A percentile compares a stretch with the other conserved stretches of the same genome.
Conservation (phyloP, 305 asterid genomes). For the Stenogyne calaminthoides region DNA sequence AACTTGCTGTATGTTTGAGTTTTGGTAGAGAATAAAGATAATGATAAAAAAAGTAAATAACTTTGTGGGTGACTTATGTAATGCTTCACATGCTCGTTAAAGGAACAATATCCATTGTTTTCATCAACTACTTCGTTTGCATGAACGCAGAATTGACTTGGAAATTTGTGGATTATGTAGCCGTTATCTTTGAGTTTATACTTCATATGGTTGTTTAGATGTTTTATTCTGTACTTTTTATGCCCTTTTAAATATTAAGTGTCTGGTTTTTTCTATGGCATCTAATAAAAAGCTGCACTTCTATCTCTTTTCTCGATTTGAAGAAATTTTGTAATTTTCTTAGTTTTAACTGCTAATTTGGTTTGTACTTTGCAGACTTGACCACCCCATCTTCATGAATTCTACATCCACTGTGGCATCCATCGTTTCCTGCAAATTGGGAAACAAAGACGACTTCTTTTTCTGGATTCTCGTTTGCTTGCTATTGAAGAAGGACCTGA, state of each 20-base stretch:
- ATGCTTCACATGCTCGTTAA: neutral
- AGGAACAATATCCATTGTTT: neutral
- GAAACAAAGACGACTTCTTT: constrained; percentile 65
- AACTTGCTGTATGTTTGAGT: neutral
- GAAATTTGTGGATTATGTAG: neutral
- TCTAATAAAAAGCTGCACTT: neutral
- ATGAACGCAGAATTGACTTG: neutral
- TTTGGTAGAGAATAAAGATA: neutral
- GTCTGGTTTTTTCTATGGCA: neutral
- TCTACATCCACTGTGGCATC: constrained; percentile 64
- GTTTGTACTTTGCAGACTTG: constrained; percentile 26
- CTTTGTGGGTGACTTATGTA: neutral
- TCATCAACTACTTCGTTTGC: neutral
- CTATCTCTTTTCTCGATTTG: neutral
- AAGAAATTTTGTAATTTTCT: neutral
- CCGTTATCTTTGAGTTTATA: neutral
- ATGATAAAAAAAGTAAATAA: too few relatives aligned
- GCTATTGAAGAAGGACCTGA: constrained; percentile 44
- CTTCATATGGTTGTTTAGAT: neutral
- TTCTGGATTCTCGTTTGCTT: constrained; percentile 56
- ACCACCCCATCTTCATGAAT: constrained; percentile 74
- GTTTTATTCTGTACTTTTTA: neutral
- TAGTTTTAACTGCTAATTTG: constrained; percentile 9
- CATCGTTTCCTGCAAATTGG: constrained; percentile 77
- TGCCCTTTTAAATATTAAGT: neutral